Percentiles rank a stretch among this genome's conserved stretches.
phyloP scores from a whole-genome alignment of 2,329 filamentous ascomycete genomes.

The Xenoacremonium recifei region DNA sequence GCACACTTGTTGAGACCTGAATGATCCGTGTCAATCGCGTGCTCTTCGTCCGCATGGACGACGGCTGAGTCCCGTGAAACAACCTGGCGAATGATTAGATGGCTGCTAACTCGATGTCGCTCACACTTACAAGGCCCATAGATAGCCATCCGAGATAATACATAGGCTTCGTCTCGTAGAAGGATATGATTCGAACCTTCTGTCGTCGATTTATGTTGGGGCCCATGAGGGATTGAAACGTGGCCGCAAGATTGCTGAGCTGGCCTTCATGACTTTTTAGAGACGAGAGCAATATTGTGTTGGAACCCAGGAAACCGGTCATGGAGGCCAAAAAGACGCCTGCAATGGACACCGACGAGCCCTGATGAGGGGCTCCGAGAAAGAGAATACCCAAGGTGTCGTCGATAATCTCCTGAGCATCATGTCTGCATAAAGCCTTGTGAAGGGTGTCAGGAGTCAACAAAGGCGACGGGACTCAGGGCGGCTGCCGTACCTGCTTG shows the following conservation, averaged over 20 bases:
- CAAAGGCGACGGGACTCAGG: neutral
- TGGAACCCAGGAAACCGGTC: slow-evolving; percentile 10
- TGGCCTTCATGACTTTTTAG: neutral
- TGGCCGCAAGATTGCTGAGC: neutral
- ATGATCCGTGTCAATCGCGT: slow-evolving; percentile 14
- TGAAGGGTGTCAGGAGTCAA: neutral
- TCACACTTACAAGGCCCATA: slow-evolving; percentile 10
- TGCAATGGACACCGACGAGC: slow-evolving; percentile 6
- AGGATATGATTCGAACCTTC: slow-evolving; percentile 7
- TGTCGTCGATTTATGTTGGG: neutral
- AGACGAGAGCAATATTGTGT: neutral
- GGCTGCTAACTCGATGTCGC: neutral
- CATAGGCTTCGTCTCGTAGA: slow-evolving; percentile 18
- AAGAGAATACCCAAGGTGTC: slow-evolving; percentile 15
- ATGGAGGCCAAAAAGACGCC: neutral
- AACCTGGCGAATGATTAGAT: neutral
- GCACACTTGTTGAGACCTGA: slow-evolving; percentile 18
- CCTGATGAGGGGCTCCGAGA: slow-evolving; percentile 16
- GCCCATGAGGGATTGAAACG: neutral
- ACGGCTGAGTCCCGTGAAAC: neutral
- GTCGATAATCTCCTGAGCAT: slow-evolving; percentile 6
- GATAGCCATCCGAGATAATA: slow-evolving; percentile 10
- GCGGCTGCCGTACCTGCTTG: slow-evolving; percentile 12
- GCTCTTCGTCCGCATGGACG: neutral
- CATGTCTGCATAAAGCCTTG: slow-evolving; percentile 5